Evolutionary conservation across 768 basidiomycete species (phyloP).

Genomic region (Termitomyces sp.): DNA sequence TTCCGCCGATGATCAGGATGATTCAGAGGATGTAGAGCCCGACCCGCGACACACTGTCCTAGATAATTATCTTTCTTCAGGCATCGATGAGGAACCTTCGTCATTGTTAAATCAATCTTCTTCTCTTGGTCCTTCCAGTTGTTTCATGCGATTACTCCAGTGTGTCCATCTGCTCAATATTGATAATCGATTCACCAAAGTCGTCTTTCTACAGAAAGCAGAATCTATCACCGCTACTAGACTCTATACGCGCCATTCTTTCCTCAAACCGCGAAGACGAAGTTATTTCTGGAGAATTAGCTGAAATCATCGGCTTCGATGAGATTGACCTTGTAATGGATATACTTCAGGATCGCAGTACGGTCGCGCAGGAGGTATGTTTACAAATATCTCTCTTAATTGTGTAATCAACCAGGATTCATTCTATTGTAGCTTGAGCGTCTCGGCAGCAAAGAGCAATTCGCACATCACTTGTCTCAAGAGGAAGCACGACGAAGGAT

Average conservation of each 20-base stretch:
- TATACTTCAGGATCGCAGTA: constrained; percentile 55
- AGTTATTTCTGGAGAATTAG: constrained; percentile 72
- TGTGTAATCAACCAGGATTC: not conserved
- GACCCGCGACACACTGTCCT: constrained; percentile 29
- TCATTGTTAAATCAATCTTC: not conserved
- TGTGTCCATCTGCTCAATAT: constrained; percentile 15
- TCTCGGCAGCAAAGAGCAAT: not conserved
- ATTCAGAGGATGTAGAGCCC: constrained; percentile 4
- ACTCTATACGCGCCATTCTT: constrained; percentile 35
- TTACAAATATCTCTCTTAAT: not conserved
- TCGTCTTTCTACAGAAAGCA: constrained; percentile 20
- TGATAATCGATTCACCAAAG: not conserved
- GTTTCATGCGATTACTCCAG: constrained; percentile 20
- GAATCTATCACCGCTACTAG: constrained; percentile 22
- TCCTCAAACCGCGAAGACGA: constrained; percentile 54
- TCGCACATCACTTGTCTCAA: constrained; percentile 27
- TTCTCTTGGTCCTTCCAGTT: not conserved
- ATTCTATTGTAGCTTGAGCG: constrained; percentile 2
- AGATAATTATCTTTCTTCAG: constrained; percentile 20
- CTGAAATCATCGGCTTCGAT: constrained; percentile 82
- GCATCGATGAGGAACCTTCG: not conserved
- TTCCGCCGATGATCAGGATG: constrained; percentile 4
- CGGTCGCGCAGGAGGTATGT: constrained; percentile 35
- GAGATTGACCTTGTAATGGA: constrained; percentile 75
- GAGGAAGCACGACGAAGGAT: constrained; percentile 56